Evolutionary conservation across 2,329 filamentous ascomycete species (phyloP), one percentile per base, ranked within the genome.

Genomic region (Stagonosporopsis cucurbitacearum): DNA sequence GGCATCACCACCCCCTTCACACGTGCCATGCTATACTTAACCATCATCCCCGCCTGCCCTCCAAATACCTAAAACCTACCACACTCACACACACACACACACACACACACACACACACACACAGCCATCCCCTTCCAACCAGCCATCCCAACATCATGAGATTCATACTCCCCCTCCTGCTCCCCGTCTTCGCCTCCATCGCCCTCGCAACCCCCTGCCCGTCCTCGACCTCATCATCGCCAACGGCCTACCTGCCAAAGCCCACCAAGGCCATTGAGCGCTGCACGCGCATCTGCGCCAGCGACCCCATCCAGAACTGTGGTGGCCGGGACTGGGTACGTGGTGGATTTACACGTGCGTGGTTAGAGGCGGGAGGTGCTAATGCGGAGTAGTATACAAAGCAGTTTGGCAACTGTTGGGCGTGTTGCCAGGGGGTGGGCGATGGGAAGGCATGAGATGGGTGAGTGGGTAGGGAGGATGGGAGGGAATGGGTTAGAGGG

Each of bases 361-460:
- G 5, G 4, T 7, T 6, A 9, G 9, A 6, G 2, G 2, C 8
- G 11, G 8, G 4, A 4, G 22, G 28, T 22, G 26, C 53, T 50
- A 25, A 47, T 2, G 6, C 4, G 7, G 2, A 2, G 22, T 42
- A 56, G 53, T 51, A 48, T 22, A 11, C 42, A 1, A 51, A 51
- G 15, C 23, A 44, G 3, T 25, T 43, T 2, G 53, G 53, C 5
- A 5, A 6, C 4, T 56, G 53, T 32, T 56, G 53, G 53, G 25
- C 48, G 7, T 56, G 53, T 25, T 56, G 53, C 8, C 11, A 33
- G 7, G 23, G 13, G 11, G 28, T 30, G 28, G 28, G 28, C 1
- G 28, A 30, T 4, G 28, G 28, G 11, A 12, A 12, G 9, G 7
- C 7, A 12, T 12, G 28, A 30, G 3, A 11, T n/a, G n/a, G 28